Conservation (phyloP, 192 early-diverging fungal species). For the Linnemannia schmuckeri region DNA sequence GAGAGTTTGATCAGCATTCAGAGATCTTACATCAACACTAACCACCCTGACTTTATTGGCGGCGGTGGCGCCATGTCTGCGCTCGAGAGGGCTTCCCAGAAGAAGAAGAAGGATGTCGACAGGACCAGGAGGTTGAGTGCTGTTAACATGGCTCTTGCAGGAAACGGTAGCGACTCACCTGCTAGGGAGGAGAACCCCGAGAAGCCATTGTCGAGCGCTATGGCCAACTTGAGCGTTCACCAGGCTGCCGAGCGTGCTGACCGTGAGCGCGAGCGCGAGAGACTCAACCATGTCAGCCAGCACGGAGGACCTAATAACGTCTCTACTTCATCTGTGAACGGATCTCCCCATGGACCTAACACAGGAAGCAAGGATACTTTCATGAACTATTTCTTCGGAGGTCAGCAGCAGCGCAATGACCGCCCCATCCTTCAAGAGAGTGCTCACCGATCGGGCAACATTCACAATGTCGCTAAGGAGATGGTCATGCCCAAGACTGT, state of each 20-base stretch:
- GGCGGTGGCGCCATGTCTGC: constrained; percentile 81
- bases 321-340: constrained; percentile 42
- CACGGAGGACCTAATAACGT: constrained; percentile 24
- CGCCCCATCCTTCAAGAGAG: constrained; percentile 35
- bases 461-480: constrained; percentile 49
- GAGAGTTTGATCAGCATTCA: constrained; percentile 87
- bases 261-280: constrained; percentile 50
- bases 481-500: constrained; percentile 58
- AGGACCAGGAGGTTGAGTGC: constrained; percentile 42
- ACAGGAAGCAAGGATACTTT: constrained; percentile 58
- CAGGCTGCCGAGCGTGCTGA: constrained; percentile 60
- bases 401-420: constrained; percentile 41
- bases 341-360: constrained; percentile 33
- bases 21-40: constrained; percentile 88
- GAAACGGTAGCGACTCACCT: constrained; percentile 17
- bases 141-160: constrained; percentile 33
- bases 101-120: constrained; percentile 67
- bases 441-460: constrained; percentile 4
- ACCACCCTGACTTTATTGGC: constrained; percentile 88
- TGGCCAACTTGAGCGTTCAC: constrained; percentile 51
- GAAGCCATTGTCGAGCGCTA: constrained; percentile 21
- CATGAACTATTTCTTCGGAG: constrained; percentile 68
- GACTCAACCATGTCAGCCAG: constrained; percentile 27
- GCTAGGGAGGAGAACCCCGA: constrained; percentile 33
- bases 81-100: constrained; percentile 75